These are phyloP conservation scores for Haberlea rhodopensis DNA, from an alignment of 257 asterid genomes.

Conservation along the genomic window DNA sequence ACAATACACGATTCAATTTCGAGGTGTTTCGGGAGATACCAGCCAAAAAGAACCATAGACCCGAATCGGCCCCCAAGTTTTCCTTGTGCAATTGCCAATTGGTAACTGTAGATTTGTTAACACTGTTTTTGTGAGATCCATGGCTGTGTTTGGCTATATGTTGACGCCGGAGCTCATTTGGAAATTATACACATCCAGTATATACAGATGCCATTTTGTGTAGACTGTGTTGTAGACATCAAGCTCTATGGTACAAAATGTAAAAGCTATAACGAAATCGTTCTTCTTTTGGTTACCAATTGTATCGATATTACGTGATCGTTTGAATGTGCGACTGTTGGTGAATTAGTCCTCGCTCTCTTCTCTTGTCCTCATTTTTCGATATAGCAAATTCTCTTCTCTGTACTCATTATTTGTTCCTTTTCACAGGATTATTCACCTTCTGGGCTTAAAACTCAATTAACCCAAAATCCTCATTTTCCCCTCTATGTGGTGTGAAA, in stretches of 20 bases:
- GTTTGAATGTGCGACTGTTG: neutral
- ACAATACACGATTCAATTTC: constrained; percentile 49
- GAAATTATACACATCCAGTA: constrained; percentile 12
- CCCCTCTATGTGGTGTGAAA: too few relatives aligned
- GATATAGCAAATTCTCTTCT: too few relatives aligned
- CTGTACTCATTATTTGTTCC: too few relatives aligned
- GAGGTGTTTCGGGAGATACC: constrained; percentile 44
- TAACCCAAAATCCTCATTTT: too few relatives aligned
- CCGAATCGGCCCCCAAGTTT: neutral
- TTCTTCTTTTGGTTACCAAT: too few relatives aligned
- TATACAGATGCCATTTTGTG: constrained; percentile 9
- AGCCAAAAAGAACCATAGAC: constrained; percentile 44
- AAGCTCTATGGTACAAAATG: neutral
- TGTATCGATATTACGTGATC: neutral
- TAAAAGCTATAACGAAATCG: too few relatives aligned
- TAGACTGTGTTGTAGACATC: neutral
- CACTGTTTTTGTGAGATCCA: neutral
- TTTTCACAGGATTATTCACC: too few relatives aligned
- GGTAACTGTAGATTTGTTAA: neutral
- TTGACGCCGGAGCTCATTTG: neutral
- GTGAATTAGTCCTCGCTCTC: too few relatives aligned
- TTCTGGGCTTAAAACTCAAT: too few relatives aligned
- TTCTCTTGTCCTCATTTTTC: too few relatives aligned
- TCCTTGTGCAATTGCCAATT: neutral
- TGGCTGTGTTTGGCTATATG: constrained; percentile 2